Conservation (phyloP, 2,329 filamentous ascomycete genomes). For the Ophiocordyceps polyrhachis-furcata region DNA sequence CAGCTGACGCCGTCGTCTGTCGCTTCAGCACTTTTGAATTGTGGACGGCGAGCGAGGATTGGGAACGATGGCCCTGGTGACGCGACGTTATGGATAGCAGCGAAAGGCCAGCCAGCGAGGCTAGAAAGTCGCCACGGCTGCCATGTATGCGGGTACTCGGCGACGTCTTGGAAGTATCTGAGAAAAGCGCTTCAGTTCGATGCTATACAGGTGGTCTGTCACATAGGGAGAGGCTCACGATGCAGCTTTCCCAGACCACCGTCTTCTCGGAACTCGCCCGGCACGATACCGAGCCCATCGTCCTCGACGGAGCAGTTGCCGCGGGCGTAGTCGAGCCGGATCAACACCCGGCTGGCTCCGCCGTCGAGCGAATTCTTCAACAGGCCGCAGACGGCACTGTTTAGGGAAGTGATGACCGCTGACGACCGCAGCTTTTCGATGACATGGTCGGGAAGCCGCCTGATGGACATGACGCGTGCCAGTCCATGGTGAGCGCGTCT, state of each 20-base stretch:
- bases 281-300: slow-evolving; percentile 59
- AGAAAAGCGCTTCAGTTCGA: background rate
- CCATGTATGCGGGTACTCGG: slow-evolving; percentile 35
- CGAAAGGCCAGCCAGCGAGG: slow-evolving; percentile 58
- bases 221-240: slow-evolving; percentile 30
- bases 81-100: slow-evolving; percentile 60
- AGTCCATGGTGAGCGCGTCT: background rate
- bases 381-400: slow-evolving; percentile 51
- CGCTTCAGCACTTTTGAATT: slow-evolving; percentile 47
- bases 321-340: slow-evolving; percentile 55
- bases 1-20: slow-evolving; percentile 38
- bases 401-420: slow-evolving; percentile 56
- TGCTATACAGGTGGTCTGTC: no score
- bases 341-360: slow-evolving; percentile 43
- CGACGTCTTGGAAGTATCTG: slow-evolving; percentile 64
- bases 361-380: slow-evolving; percentile 78
- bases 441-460: slow-evolving; percentile 49
- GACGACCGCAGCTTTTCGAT: slow-evolving; percentile 72
- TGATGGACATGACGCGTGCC: slow-evolving; percentile 37
- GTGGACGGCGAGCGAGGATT: slow-evolving; percentile 51
- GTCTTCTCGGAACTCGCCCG: slow-evolving; percentile 48
- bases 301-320: slow-evolving; percentile 72
- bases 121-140: slow-evolving; percentile 53
- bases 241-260: slow-evolving; percentile 59
- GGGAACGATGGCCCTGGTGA: slow-evolving; percentile 37